Base-by-base conservation (phyloP, 1,284 basidiomycete species). In the Amylostereum chailletii region DNA sequence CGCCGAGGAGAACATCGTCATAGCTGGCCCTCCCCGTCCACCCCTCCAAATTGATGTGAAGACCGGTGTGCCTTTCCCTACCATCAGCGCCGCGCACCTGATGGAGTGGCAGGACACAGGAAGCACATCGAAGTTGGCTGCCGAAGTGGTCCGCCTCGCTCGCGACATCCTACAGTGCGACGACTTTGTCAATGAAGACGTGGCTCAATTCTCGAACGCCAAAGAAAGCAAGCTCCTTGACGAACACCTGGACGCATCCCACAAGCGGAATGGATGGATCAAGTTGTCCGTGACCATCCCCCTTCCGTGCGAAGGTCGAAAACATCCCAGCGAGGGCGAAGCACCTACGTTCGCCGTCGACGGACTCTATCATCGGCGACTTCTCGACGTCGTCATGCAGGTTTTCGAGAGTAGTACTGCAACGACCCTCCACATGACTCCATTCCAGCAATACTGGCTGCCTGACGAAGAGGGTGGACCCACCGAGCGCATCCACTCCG, bases 341-440 rank as follows among this genome's bases (percentile, higher is more conserved):
- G 36, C 46, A 31, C 37, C 37, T 2, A 30, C 26, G 36, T 19
- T 41, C 27, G 37, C 29, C 7, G 33, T 48, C 5, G 8, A 43
- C 37, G 47, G 47, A 3, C 5, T 48, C n/a, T 37, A 19, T 30
- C 52, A 59, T 48, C 54, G 58, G 7, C 29, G 40, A 9, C 51
- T 57, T 11, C 31, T 53, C 38, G 45, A 54, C 10, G 50, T 58
- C 34, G 44, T 59, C 41, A 50, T 43, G 33, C 26, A 55, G 10
- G 55, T 51, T 4, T 52, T 49, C 30, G 43, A 50, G 19, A 52
- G 51, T 3, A 7, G 38, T 7, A n/a, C 40, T 7, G 47, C 49
- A 9, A 2, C 45, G 29, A 32, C 47, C 3, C 56, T 58, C 39
- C 51, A 59, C 50, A 34, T 48, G n/a, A 51, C 48, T 34, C 59